These are phyloP conservation scores for Cyberlindnera xishuangbannaensis DNA, from an alignment of 805 yeast species.

Conservation along the genomic window DNA sequence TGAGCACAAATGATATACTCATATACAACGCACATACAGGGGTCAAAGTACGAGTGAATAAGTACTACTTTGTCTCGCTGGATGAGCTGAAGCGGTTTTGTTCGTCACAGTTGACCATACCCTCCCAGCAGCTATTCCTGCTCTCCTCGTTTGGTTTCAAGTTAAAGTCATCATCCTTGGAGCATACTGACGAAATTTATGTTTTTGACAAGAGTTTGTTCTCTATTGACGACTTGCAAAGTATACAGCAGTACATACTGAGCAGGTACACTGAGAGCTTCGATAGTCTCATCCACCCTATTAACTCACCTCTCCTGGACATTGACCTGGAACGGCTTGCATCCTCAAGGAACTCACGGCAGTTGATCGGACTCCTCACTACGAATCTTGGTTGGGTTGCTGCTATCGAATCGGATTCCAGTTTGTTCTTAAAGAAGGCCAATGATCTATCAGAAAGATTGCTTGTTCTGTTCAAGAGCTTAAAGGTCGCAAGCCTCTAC, in stretches of 20 bases:
- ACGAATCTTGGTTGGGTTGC: conserved; percentile 48
- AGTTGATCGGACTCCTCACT: conserved; percentile 31
- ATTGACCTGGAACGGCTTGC: conserved; percentile 16
- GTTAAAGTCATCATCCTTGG: conserved; percentile 38
- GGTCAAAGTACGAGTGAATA: conserved; percentile 28
- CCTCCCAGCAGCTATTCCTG: conserved; percentile 39
- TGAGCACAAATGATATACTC: conserved; percentile 12
- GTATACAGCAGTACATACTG: conserved; percentile 15
- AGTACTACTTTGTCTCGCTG: conserved; percentile 34
- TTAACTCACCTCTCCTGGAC: conserved; percentile 32
- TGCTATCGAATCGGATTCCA: conserved; percentile 37
- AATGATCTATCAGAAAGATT: conserved; percentile 30
- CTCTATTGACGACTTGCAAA: conserved; percentile 24
- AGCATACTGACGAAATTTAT: conserved; percentile 49
- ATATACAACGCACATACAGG: conserved; percentile 42
- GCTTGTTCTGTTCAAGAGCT: conserved; percentile 37
- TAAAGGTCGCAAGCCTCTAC: conserved; percentile 44
- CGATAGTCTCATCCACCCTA: conserved; percentile 28
- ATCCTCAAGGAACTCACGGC: conserved; percentile 18
- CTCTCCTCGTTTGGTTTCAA: conserved; percentile 62
- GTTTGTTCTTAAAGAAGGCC: conserved; percentile 28
- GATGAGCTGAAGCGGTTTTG: conserved; percentile 39
- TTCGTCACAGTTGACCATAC: conserved; percentile 35
- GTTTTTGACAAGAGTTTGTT: conserved; percentile 61
- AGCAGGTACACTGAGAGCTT: conserved; percentile 6